These are phyloP conservation scores for Nakazawaea wickerhamii DNA, from an alignment of 805 yeast genomes.

Conservation along the genomic window DNA sequence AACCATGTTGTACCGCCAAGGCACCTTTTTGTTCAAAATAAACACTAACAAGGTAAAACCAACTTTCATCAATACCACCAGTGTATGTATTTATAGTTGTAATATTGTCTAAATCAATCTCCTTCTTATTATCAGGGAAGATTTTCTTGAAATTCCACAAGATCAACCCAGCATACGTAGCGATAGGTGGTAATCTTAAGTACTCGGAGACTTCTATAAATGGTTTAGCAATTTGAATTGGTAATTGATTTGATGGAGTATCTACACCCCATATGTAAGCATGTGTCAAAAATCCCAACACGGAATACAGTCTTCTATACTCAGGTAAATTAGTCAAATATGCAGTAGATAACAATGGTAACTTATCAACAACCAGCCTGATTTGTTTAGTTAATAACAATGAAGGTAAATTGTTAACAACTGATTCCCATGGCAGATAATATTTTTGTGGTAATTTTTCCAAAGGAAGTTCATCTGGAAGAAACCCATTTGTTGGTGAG, in stretches of 20 bases:
- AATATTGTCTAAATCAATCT: slow-evolving; percentile 58
- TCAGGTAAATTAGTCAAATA: slow-evolving; percentile 42
- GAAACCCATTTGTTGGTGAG: slow-evolving; percentile 67
- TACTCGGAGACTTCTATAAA: slow-evolving; percentile 50
- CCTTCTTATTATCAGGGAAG: slow-evolving; percentile 34
- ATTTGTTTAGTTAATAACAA: slow-evolving; percentile 61
- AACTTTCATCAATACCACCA: slow-evolving; percentile 84
- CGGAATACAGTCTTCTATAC: slow-evolving; percentile 73
- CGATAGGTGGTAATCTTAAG: slow-evolving; percentile 77
- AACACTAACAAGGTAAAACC: slow-evolving; percentile 90
- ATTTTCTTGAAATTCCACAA: slow-evolving; percentile 82
- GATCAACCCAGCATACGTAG: slow-evolving; percentile 82
- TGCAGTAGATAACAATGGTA: slow-evolving; percentile 53
- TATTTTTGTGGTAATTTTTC: slow-evolving; percentile 52
- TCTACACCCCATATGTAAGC: slow-evolving; percentile 87
- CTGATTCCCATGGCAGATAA: slow-evolving; percentile 72
- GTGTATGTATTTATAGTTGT: slow-evolving; percentile 83
- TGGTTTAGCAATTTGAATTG: slow-evolving; percentile 66
- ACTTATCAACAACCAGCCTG: slow-evolving; percentile 52
- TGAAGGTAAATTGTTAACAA: slow-evolving; percentile 65
- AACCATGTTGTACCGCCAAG: slow-evolving; percentile 57
- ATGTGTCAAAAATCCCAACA: slow-evolving; percentile 76
- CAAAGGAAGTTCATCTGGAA: slow-evolving; percentile 67
- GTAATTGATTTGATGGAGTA: slow-evolving; percentile 55
- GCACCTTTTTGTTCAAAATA: slow-evolving; percentile 84